Percentiles rank a stretch among this genome's conserved stretches.
Conservation (phyloP, 768 basidiomycete species). For the Pleurotus tuber-regium region DNA sequence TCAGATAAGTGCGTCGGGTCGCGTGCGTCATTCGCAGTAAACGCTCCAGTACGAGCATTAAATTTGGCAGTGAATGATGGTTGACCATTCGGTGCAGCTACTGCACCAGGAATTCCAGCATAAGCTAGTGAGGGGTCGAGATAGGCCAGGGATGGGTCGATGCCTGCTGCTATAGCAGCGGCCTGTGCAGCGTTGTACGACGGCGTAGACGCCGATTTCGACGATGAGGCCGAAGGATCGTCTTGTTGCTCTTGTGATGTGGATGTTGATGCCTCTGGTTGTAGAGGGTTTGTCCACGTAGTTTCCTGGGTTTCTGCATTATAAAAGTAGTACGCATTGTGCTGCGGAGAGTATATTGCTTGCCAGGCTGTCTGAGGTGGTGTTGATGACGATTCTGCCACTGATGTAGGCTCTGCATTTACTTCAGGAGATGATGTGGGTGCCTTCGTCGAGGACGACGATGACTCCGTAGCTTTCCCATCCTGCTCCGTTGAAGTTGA, state of each 20-base stretch:
- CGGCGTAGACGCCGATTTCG: conserved; percentile 25
- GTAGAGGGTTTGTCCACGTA: conserved; percentile 80
- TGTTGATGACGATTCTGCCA: conserved; percentile 4
- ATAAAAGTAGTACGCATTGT: conserved; percentile 85
- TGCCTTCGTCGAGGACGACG: conserved; percentile 8
- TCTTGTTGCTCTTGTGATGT: conserved; percentile 19
- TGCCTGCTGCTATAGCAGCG: conserved; percentile 74
- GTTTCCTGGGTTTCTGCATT: conserved; percentile 75
- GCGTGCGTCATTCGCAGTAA: conserved; percentile 62
- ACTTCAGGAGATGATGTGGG: conserved; percentile 12
- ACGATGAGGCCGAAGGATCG: conserved; percentile 17
- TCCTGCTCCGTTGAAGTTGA: neutral
- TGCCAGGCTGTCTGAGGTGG: conserved; percentile 54
- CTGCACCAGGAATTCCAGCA: conserved; percentile 28
- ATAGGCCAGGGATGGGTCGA: conserved; percentile 78
- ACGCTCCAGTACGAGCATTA: conserved; percentile 79
- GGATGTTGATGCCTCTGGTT: conserved; percentile 27
- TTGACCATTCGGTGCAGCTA: conserved; percentile 29
- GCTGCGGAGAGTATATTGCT: conserved; percentile 73
- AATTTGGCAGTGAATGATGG: conserved; percentile 67
- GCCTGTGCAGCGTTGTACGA: conserved; percentile 56
- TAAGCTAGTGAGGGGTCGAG: conserved; percentile 73
- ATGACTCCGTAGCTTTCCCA: conserved; percentile 9
- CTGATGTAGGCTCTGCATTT: conserved; percentile 10
- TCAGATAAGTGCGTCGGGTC: conserved; percentile 78